Base-by-base conservation (phyloP, 805 yeast genomes). In the Cyberlindnera lachancei region DNA sequence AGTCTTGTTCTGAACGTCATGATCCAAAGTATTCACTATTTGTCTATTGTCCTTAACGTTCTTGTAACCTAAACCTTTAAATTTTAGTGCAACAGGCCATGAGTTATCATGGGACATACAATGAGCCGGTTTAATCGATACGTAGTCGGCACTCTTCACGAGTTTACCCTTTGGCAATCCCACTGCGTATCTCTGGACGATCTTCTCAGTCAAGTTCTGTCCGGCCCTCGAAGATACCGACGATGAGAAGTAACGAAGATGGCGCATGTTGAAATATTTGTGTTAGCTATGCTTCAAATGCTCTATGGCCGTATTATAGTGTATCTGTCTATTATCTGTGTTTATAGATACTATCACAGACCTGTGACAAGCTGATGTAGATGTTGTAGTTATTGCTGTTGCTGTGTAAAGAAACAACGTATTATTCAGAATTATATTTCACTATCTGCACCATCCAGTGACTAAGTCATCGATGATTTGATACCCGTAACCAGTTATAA, bases 101-200 rank as follows among this genome's bases (percentile, higher is more conserved):
- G 96, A 80, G 61, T 92, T 92, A 59, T 92, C 99, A 58, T 92
- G 99, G 12, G 97, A 86, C 99, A 92, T 92, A 59, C 96, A 94
- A 63, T 92, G 95, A 3, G 95, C 90, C 4, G 99, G 99, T 50
- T 66, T 72, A 53, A 92, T 90, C 3, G 95, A 75, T 31, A 94
- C 97, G 61, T 88, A 92, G 63, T 92, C 99, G 11, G 97, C 98
- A 29, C 85, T 69, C 48, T 67, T 77, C 23, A 92, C 95, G 34
- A 64, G 54, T 55, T 92, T 90, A 19, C 75, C 79, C n/a, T 66
- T 51, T 15, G 92, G 75, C 27, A 85, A 57, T 4, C 90, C 94
- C 9, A 88, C 94, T 4, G 97, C 94, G 55, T 84, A 90, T 50
- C 73, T 74, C 56, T 92, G 98, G 9, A 87, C 96, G 38, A 94